Percentiles rank a stretch among this genome's conserved stretches.
These are phyloP conservation scores for Hylodesmum podocarpum DNA, from an alignment of 306 rosid species.

Conservation along the genomic window DNA sequence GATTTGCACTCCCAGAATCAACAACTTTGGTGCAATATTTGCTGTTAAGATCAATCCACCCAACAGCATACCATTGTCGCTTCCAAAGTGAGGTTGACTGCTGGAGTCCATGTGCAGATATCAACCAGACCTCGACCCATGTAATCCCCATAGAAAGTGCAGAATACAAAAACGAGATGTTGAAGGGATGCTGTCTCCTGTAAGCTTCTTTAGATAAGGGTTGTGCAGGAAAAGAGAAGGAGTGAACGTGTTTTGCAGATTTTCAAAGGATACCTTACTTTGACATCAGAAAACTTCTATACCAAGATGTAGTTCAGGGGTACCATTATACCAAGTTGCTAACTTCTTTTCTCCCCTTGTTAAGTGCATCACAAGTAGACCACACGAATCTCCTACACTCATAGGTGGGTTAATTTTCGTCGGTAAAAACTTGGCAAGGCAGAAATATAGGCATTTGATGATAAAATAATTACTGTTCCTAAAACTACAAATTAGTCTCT, in stretches of 20 bases:
- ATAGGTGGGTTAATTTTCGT: background rate
- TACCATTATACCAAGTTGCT: slow-evolving; percentile 29
- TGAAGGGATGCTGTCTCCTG: slow-evolving; percentile 22
- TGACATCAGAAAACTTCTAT: slow-evolving; percentile 21
- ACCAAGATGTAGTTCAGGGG: slow-evolving; percentile 40
- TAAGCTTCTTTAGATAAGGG: slow-evolving; percentile 35
- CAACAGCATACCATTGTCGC: slow-evolving; percentile 87
- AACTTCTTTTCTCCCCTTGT: slow-evolving; percentile 27
- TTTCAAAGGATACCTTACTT: slow-evolving; percentile 60
- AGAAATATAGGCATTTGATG: background rate
- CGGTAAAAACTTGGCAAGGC: background rate
- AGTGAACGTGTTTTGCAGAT: slow-evolving; percentile 31
- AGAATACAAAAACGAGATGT: slow-evolving; percentile 26
- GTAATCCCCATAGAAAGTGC: slow-evolving; percentile 56
- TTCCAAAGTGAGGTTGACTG: slow-evolving; percentile 66
- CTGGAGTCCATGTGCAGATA: slow-evolving; percentile 74
- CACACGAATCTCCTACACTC: slow-evolving; percentile 34
- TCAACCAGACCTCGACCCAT: slow-evolving; percentile 76
- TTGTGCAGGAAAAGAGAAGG: slow-evolving; percentile 12
- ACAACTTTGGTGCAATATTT: slow-evolving; percentile 83
- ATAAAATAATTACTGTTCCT: too few relatives aligned
- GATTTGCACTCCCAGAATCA: slow-evolving; percentile 70
- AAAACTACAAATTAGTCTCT: background rate
- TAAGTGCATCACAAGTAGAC: slow-evolving; percentile 37
- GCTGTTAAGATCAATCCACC: slow-evolving; percentile 74